Evolutionary conservation across 2,329 filamentous ascomycete species (phyloP).

Genomic region (Neopestalotiopsis clavispora): DNA sequence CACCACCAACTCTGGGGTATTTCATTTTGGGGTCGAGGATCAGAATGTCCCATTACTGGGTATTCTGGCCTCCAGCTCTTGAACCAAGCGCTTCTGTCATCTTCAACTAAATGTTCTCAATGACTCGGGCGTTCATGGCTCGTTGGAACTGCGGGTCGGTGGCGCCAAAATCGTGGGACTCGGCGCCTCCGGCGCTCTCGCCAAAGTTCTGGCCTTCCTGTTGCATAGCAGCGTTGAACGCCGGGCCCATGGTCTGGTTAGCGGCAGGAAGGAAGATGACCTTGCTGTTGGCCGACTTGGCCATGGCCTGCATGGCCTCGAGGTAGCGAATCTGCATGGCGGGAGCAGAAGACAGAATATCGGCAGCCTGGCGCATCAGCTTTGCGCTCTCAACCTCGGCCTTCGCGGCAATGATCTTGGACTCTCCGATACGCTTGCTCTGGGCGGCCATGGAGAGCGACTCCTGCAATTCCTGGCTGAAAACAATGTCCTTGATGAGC

Average conservation of each 20-base stretch:
- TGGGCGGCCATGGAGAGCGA: conserved; percentile 98
- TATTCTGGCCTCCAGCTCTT: too few species aligned
- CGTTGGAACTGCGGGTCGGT: conserved; percentile 71
- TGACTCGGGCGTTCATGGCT: conserved; percentile 79
- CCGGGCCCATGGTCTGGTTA: conserved; percentile 60
- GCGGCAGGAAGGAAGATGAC: conserved; percentile 80
- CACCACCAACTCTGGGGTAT: conserved; percentile 5
- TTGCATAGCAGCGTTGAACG: conserved; percentile 50
- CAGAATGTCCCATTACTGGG: too few species aligned
- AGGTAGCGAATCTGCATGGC: conserved; percentile 99
- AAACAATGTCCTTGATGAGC: conserved; percentile 99
- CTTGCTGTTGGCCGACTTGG: conserved; percentile 87
- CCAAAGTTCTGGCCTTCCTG: conserved; percentile 45
- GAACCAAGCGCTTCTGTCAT: conserved; percentile 27
- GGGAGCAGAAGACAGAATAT: conserved; percentile 88
- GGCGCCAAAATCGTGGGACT: conserved; percentile 57
- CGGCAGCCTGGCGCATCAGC: conserved; percentile 89
- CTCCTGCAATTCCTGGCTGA: conserved; percentile 93
- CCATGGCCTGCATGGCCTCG: conserved; percentile 99
- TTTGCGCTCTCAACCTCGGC: conserved; percentile 97
- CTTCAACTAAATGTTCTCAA: conserved; percentile 79
- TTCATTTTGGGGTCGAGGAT: background rate
- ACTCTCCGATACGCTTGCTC: conserved; percentile 97
- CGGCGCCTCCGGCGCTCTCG: conserved; percentile 40
- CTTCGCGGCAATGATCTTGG: conserved; percentile 96